Evolutionary conservation across 768 basidiomycete genomes (phyloP), one percentile per base, ranked within the genome.

Genomic region (Mycena leptocephala): DNA sequence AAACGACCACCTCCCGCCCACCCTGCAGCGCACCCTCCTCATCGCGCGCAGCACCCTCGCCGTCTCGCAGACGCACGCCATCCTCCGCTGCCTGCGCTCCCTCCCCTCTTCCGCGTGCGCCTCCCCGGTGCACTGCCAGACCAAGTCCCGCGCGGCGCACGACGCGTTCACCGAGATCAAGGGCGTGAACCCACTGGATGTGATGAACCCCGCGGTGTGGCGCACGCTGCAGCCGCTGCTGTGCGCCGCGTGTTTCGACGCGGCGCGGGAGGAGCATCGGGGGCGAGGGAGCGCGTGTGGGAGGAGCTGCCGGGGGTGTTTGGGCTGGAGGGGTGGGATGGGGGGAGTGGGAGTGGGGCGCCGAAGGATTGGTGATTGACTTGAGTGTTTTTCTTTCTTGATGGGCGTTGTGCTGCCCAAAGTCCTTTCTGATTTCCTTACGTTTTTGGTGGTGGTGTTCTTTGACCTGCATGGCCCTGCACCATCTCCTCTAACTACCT

Each of bases 271-370:
- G 10, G 37, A 43, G n/a, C 33, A 67, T 22, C 26, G 18, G 22
- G 18, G 1, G 55, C 72, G 32, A 58, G 72, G 14, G n/a, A 63
- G 7, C 32, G 20, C 26, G 11, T 74, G 3, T 74, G 72, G 65
- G 65, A 51, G 11, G 9, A 6, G 5, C 22, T 74, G 22, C 72
- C 72, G 5, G 32, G 5, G 11, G n/a, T 61, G 7, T 74, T 61
- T 28, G 46, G 22, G 0, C 58, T 74, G 32, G 58, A 37, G 39
- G 13, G 13, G 39, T 41, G 39, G 39, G 39, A 41, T 10, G 39
- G 18, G 39, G 39, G 11, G 9, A 41, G 39, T n/a, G n/a, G n/a
- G n/a, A n/a, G n/a, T n/a, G n/a, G n/a, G n/a, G n/a, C n/a, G n/a
- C n/a, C n/a, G n/a, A n/a, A n/a, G n/a, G n/a, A n/a, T n/a, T n/a